These are phyloP conservation scores for Flaveria brownii DNA, from an alignment of 129 eudicot species.

Conservation along the genomic window DNA sequence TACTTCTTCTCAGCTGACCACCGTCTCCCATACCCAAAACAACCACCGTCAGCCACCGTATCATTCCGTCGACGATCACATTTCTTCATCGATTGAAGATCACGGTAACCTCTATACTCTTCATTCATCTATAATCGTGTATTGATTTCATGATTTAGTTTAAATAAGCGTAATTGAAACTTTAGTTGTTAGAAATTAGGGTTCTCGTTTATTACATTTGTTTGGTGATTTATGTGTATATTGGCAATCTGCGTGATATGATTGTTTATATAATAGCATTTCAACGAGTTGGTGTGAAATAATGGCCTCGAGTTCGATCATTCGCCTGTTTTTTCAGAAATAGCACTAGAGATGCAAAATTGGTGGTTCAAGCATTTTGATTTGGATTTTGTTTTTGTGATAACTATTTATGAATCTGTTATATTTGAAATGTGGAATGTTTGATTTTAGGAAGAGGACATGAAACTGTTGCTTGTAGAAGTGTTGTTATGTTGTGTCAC, in stretches of 20 bases:
- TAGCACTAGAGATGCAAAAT: background rate
- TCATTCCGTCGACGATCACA: background rate
- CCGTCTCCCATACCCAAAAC: background rate
- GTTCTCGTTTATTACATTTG: background rate
- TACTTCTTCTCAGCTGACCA: constrained; percentile 7
- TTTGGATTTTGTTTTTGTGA: background rate
- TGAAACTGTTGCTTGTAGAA: background rate
- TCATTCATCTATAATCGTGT: background rate
- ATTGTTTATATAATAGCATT: background rate
- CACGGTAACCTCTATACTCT: constrained; percentile 13
- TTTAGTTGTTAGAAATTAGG: background rate
- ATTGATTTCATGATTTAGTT: background rate
- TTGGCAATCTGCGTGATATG: background rate
- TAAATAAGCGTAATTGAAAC: background rate
- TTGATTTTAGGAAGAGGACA: background rate
- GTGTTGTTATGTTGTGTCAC: background rate
- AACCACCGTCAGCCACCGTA: constrained; percentile 11
- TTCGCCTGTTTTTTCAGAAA: background rate
- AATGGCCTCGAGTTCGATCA: background rate
- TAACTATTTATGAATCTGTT: background rate
- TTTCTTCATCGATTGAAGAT: background rate
- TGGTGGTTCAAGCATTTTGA: background rate
- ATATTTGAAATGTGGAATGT: background rate
- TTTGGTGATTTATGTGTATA: background rate
- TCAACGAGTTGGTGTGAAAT: background rate